Percentiles rank a stretch among this genome's conserved stretches.
Evolutionary conservation across 805 yeast genomes (phyloP).

Genomic region (Starmerella bombi): DNA sequence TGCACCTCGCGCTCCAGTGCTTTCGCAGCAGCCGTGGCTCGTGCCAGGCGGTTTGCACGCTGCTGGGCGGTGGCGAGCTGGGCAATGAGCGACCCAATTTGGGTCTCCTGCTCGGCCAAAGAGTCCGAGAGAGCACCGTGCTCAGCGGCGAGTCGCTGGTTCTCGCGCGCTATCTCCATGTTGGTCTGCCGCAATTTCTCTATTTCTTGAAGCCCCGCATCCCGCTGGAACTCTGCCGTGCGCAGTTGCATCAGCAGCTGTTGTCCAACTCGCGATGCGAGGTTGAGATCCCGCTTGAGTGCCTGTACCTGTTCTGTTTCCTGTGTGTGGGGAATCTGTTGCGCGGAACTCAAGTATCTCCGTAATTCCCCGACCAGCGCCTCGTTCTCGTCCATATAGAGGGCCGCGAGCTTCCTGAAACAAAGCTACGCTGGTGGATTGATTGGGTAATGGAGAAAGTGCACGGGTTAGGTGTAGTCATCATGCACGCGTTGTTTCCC

Average conservation of each 20-base stretch:
- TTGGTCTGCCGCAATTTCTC: constrained; percentile 9
- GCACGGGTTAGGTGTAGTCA: no score
- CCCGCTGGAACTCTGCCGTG: constrained; percentile 13
- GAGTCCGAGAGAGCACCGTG: constrained; percentile 13
- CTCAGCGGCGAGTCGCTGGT: constrained; percentile 15
- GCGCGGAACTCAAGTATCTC: constrained; percentile 14
- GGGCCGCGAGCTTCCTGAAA: background rate
- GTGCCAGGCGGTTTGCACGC: constrained; percentile 11
- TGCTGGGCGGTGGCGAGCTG: constrained; percentile 11
- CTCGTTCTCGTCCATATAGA: constrained; percentile 15
- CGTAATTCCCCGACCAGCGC: constrained; percentile 18
- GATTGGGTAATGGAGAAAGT: no score
- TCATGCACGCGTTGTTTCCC: no score
- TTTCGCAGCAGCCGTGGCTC: constrained; percentile 15
- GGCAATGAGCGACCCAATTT: constrained; percentile 8
- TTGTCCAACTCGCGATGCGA: constrained; percentile 22
- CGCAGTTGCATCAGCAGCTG: constrained; percentile 19
- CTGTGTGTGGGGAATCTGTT: constrained; percentile 3
- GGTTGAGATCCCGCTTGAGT: constrained; percentile 19
- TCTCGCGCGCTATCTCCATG: constrained; percentile 11
- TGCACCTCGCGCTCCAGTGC: constrained; percentile 19
- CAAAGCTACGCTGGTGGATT: no score
- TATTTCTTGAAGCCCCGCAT: constrained; percentile 9
- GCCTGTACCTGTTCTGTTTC: constrained; percentile 13
- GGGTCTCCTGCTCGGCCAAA: constrained; percentile 14